A percentile compares a stretch with the other conserved stretches of the same genome.
These are phyloP conservation scores for Protomyces gravidus DNA, from an alignment of 1,139 yeast species.

Conservation along the genomic window DNA sequence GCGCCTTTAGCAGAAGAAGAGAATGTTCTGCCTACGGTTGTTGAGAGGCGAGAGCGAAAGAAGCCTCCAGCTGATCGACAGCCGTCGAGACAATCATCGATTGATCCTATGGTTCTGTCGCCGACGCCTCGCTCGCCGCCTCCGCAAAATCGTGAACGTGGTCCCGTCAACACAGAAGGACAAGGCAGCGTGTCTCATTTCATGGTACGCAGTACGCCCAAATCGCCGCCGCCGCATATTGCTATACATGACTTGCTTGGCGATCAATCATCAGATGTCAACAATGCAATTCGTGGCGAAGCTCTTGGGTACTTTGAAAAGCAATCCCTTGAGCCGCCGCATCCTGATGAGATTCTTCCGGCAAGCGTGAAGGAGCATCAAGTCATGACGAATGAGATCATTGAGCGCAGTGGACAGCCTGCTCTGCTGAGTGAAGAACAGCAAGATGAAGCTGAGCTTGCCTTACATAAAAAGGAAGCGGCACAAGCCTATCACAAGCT, in stretches of 20 bases:
- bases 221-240: slow-evolving; percentile 24
- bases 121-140: slow-evolving; percentile 25
- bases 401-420: slow-evolving; percentile 5
- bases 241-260: slow-evolving; percentile 24
- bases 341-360: slow-evolving; percentile 1
- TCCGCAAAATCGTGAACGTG: slow-evolving; percentile 18
- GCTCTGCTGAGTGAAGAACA: neutral
- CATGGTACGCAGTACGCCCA: slow-evolving; percentile 26
- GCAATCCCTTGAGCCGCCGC: neutral
- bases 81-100: slow-evolving; percentile 15
- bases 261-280: slow-evolving; percentile 7
- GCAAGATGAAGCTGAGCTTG: slow-evolving; percentile 12
- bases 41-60: slow-evolving; percentile 8
- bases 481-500: slow-evolving; percentile 26
- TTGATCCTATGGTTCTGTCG: slow-evolving; percentile 16
- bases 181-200: slow-evolving; percentile 24
- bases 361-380: neutral
- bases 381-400: slow-evolving; percentile 5
- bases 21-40: slow-evolving; percentile 6
- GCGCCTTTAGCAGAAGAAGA: slow-evolving; percentile 19
- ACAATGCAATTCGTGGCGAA: slow-evolving; percentile 7
- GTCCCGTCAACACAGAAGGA: slow-evolving; percentile 15
- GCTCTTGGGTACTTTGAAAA: neutral
- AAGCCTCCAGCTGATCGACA: slow-evolving; percentile 9
- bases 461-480: slow-evolving; percentile 17